Evolutionary conservation across 176 grass and related monocot species (phyloP).

Genomic region (Oryza glaberrima): DNA sequence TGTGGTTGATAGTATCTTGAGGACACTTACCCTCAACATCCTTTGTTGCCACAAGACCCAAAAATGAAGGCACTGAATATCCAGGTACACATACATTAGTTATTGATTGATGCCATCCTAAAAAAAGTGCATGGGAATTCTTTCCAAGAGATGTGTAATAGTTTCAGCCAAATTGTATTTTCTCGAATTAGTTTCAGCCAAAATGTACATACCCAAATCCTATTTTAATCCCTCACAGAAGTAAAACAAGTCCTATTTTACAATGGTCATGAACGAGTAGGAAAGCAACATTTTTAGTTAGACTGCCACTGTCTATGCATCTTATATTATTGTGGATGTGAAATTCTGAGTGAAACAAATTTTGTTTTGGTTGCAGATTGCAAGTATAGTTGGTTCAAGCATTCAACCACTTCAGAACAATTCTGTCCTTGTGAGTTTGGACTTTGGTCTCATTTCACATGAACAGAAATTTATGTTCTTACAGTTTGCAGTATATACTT

Average conservation of each 20-base stretch:
- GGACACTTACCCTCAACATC: constrained; percentile 67
- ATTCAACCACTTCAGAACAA: constrained; percentile 76
- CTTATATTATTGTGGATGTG: neutral
- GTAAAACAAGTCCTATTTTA: neutral
- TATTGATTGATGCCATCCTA: neutral
- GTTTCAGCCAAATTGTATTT: neutral
- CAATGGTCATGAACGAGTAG: too few species aligned
- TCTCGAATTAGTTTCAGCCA: neutral
- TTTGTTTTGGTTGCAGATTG: constrained; percentile 50
- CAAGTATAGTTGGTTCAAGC: constrained; percentile 72
- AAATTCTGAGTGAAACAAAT: neutral
- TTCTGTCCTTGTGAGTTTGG: constrained; percentile 46
- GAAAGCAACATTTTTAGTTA: neutral
- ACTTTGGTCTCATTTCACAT: neutral
- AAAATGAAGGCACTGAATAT: constrained; percentile 62
- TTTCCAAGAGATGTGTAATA: neutral
- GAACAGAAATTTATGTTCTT: neutral
- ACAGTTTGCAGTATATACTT: neutral
- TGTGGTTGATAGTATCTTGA: constrained; percentile 57
- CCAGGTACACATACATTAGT: constrained; percentile 39
- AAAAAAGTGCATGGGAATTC: neutral
- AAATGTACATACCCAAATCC: neutral
- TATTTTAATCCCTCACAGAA: too few species aligned
- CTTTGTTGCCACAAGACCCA: constrained; percentile 62
- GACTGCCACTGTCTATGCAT: neutral